Evolutionary conservation across 2,329 filamentous ascomycete species (phyloP).

Genomic region (Cadophora luteo-olivacea): DNA sequence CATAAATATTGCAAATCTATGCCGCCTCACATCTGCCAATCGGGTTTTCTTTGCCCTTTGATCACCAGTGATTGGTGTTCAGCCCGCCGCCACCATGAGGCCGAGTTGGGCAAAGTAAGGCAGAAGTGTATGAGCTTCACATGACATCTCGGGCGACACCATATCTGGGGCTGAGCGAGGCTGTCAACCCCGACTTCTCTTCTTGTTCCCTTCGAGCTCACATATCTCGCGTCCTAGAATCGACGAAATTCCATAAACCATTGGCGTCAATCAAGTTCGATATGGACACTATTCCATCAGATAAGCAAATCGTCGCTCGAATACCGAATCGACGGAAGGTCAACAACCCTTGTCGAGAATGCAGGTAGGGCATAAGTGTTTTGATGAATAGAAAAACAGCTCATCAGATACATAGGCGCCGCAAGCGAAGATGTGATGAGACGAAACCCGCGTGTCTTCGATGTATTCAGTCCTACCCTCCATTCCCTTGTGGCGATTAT

Average conservation of each 20-base stretch:
- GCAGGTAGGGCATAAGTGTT: not conserved
- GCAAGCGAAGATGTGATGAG: not conserved
- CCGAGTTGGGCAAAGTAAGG: not conserved
- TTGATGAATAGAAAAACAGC: not conserved
- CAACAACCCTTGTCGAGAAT: not conserved
- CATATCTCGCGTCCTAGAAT: not conserved
- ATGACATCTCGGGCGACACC: not conserved
- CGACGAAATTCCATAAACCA: not conserved
- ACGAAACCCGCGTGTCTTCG: not conserved
- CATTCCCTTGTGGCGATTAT: not conserved
- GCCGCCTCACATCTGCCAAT: too few relatives aligned
- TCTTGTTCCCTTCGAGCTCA: not conserved
- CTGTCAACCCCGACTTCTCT: not conserved
- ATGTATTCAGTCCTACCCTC: not conserved
- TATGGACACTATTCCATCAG: not conserved
- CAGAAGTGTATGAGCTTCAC: not conserved
- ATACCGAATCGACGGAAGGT: not conserved
- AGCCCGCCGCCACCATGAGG: not conserved
- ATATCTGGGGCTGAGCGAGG: not conserved
- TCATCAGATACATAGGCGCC: not conserved
- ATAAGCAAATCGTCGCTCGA: not conserved
- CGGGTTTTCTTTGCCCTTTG: too few relatives aligned
- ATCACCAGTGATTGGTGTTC: not conserved
- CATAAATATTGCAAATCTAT: too few relatives aligned
- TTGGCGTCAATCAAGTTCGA: not conserved